Percentiles rank a stretch among this genome's conserved stretches.
These are phyloP conservation scores for Cryoendolithus antarcticus DNA, from an alignment of 2,329 filamentous ascomycete genomes.

Conservation along the genomic window DNA sequence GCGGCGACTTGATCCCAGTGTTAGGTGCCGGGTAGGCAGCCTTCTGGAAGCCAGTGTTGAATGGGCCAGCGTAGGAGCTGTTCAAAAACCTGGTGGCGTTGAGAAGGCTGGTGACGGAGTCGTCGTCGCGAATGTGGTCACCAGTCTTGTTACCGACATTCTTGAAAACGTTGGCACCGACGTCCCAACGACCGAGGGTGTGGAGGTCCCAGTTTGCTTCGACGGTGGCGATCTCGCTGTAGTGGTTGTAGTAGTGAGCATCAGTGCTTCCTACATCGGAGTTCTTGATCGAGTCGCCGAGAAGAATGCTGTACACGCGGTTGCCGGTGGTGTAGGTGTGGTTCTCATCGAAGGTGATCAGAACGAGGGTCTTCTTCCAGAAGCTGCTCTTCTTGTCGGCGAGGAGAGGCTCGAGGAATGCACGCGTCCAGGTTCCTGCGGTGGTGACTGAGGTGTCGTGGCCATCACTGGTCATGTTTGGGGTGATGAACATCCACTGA, in stretches of 20 bases:
- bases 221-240: constrained; percentile 32
- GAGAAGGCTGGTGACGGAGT: constrained; percentile 13
- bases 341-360: constrained; percentile 71
- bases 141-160: constrained; percentile 25
- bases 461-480: constrained; percentile 64
- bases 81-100: constrained; percentile 21
- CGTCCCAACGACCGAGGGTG: constrained; percentile 35
- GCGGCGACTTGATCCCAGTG: constrained; percentile 14
- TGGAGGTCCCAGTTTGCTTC: constrained; percentile 34
- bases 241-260: constrained; percentile 42
- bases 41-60: constrained; percentile 15
- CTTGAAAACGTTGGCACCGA: constrained; percentile 34
- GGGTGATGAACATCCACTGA: constrained; percentile 60
- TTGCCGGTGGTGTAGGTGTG: constrained; percentile 56
- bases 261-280: constrained; percentile 57
- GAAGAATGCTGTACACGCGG: constrained; percentile 55
- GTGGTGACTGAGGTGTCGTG: constrained; percentile 61
- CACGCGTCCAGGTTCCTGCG: constrained; percentile 55
- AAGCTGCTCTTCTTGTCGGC: constrained; percentile 48
- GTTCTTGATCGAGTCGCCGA: constrained; percentile 60
- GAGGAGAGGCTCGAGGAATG: constrained; percentile 59
- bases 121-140: constrained; percentile 17
- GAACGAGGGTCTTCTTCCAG: constrained; percentile 61
- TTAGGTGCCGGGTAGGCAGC: constrained; percentile 21
- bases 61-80: constrained; percentile 21